These are phyloP conservation scores for Phytophthora sp. DNA, from an alignment of 352 stramenopile genomes.

Conservation along the genomic window DNA sequence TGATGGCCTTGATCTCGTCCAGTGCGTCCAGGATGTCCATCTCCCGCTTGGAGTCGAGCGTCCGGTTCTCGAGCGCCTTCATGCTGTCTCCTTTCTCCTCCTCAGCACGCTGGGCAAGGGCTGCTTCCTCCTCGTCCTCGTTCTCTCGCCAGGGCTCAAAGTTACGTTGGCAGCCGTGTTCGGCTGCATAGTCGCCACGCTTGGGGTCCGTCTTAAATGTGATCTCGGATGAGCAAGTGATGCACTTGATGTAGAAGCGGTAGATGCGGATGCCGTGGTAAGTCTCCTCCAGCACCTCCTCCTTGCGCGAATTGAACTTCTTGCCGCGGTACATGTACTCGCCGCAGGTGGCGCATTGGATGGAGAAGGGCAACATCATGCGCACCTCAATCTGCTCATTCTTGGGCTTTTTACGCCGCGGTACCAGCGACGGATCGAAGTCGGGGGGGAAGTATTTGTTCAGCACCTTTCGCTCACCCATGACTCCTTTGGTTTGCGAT, in stretches of 20 bases:
- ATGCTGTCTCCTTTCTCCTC: slow-evolving; percentile 97
- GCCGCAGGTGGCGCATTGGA: slow-evolving; percentile 97
- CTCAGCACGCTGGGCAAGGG: slow-evolving; percentile 78
- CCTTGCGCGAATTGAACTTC: slow-evolving; percentile 99
- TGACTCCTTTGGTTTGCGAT: slow-evolving; percentile 46
- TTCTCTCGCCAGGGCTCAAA: slow-evolving; percentile 97
- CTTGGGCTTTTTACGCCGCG: slow-evolving; percentile 92
- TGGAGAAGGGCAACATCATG: slow-evolving; percentile 99
- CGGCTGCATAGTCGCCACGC: slow-evolving; percentile 97
- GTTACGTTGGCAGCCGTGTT: slow-evolving; percentile 96
- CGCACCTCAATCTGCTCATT: slow-evolving; percentile 97
- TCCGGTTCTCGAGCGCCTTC: slow-evolving; percentile 98
- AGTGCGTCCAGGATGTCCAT: slow-evolving; percentile 99
- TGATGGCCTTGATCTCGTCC: slow-evolving; percentile 98
- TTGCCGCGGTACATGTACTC: slow-evolving; percentile 99
- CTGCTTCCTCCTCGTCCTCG: slow-evolving; percentile 71
- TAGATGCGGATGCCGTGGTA: slow-evolving; percentile 97
- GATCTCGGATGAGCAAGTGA: slow-evolving; percentile 94
- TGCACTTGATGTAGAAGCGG: slow-evolving; percentile 99
- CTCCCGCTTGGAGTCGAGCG: slow-evolving; percentile 98
- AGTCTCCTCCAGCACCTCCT: slow-evolving; percentile 95
- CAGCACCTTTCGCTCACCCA: slow-evolving; percentile 99
- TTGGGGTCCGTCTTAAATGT: slow-evolving; percentile 99
- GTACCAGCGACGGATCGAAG: slow-evolving; percentile 97
- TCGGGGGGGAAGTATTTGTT: slow-evolving; percentile 99